These are phyloP conservation scores for Chloris gayana DNA, from an alignment of 176 grass and related monocot species.

Conservation along the genomic window DNA sequence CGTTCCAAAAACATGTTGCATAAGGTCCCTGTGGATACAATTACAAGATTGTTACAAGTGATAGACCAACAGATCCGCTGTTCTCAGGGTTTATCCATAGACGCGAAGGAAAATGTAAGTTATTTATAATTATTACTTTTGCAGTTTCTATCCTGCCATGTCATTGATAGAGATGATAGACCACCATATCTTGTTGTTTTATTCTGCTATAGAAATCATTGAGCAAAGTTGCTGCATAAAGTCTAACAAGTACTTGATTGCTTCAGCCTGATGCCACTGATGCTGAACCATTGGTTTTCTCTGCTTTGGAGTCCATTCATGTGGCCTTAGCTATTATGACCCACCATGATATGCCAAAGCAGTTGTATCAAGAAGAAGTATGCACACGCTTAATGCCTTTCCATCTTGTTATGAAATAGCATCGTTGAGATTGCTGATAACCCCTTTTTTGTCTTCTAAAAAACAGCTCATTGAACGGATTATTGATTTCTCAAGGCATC, in stretches of 20 bases:
- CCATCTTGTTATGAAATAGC: conserved; percentile 18
- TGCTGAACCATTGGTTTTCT: conserved; percentile 74
- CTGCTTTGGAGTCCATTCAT: conserved; percentile 89
- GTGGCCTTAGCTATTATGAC: conserved; percentile 89
- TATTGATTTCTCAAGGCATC: conserved; percentile 94
- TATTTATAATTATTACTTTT: not conserved
- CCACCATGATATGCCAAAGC: conserved; percentile 95
- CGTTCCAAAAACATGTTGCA: conserved; percentile 80
- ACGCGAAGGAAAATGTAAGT: conserved; percentile 85
- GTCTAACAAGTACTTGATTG: conserved; percentile 46
- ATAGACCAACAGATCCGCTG: conserved; percentile 89
- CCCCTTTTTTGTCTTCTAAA: not conserved
- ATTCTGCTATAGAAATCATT: not conserved
- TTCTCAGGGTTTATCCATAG: conserved; percentile 90
- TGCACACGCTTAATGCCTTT: conserved; percentile 9
- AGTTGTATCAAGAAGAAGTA: conserved; percentile 96
- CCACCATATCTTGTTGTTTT: not conserved
- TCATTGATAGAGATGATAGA: not conserved
- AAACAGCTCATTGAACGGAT: conserved; percentile 95
- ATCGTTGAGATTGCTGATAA: conserved; percentile 34
- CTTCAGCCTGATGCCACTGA: conserved; percentile 67
- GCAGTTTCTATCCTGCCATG: not conserved
- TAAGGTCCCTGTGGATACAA: conserved; percentile 72
- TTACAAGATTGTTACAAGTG: conserved; percentile 74
- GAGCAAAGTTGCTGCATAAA: conserved; percentile 34